A percentile compares a stretch with the other conserved stretches of the same genome.
These are phyloP conservation scores for Fraxinus americana DNA, from an alignment of 257 asterid species.

Conservation along the genomic window DNA sequence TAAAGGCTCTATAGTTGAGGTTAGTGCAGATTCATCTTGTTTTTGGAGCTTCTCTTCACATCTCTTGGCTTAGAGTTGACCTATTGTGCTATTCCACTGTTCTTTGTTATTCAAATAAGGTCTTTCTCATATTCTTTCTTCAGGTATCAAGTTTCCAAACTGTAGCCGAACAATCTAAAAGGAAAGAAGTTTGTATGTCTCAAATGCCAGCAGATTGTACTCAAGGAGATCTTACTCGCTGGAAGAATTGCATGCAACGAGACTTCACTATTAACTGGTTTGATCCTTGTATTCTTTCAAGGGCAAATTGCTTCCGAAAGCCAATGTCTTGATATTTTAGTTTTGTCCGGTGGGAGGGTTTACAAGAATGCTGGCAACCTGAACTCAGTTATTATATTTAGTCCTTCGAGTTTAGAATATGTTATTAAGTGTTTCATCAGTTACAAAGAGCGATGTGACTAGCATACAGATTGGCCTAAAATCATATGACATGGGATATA, in stretches of 20 bases:
- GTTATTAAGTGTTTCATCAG: slow-evolving; percentile 8
- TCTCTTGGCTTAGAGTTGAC: slow-evolving; percentile 9
- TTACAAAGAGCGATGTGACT: neutral
- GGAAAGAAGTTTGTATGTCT: slow-evolving; percentile 29
- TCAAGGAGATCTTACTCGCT: slow-evolving; percentile 55
- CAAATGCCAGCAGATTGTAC: slow-evolving; percentile 52
- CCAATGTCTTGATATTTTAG: slow-evolving; percentile 15
- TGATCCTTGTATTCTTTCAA: slow-evolving; percentile 19
- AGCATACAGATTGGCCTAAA: neutral
- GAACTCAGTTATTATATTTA: slow-evolving; percentile 17
- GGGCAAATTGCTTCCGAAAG: slow-evolving; percentile 9
- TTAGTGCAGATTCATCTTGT: slow-evolving; percentile 38
- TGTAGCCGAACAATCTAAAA: slow-evolving; percentile 33
- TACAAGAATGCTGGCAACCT: slow-evolving; percentile 14
- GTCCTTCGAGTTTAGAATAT: slow-evolving; percentile 7
- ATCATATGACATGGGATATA: neutral
- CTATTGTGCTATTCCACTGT: slow-evolving; percentile 14
- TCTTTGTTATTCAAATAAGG: slow-evolving; percentile 4
- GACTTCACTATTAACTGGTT: slow-evolving; percentile 96
- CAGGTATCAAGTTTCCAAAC: slow-evolving; percentile 95
- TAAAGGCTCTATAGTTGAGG: slow-evolving; percentile 73
- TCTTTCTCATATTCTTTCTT: slow-evolving; percentile 17
- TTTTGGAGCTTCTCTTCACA: slow-evolving; percentile 21
- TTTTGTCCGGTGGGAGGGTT: slow-evolving; percentile 19
- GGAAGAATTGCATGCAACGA: slow-evolving; percentile 74